Conservation (phyloP, 371 early-diverging fungal species). For the Actinomortierella wolfii region DNA sequence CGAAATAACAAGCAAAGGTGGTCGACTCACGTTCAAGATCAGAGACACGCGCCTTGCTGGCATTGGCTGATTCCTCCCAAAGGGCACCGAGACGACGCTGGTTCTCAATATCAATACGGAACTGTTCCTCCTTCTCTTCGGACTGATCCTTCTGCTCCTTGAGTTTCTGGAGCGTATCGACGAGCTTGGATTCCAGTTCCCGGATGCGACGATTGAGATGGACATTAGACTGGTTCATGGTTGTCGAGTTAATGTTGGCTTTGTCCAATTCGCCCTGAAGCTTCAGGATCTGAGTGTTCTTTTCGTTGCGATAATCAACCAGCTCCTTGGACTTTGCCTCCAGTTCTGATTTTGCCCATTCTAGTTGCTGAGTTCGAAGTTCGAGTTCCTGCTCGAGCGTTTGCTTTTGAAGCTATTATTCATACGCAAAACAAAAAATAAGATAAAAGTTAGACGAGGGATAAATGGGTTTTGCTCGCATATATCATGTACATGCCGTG, state of each 20-base stretch:
- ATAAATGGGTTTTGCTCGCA: too few relatives aligned
- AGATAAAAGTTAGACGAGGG: too few relatives aligned
- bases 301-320: conserved; percentile 22
- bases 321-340: conserved; percentile 34
- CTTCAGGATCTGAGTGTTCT: conserved; percentile 26
- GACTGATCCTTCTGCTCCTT: conserved; percentile 55
- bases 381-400: conserved; percentile 37
- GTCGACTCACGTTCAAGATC: conserved; percentile 50
- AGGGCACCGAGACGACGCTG: conserved; percentile 64
- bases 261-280: conserved; percentile 37
- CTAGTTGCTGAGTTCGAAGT: conserved; percentile 30
- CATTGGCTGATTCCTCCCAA: conserved; percentile 58
- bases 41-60: conserved; percentile 52
- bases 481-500: too few relatives aligned
- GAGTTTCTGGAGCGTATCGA: conserved; percentile 50
- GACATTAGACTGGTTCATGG: conserved; percentile 17
- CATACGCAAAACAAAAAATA: too few relatives aligned
- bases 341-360: conserved; percentile 27
- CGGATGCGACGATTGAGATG: conserved; percentile 47
- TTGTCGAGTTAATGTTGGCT: conserved; percentile 20
- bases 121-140: conserved; percentile 60
- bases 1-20: background rate
- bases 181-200: conserved; percentile 53
- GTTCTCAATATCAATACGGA: conserved; percentile 68
- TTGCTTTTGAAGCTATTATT: conserved; percentile 44